Evolutionary conservation across 164 flowering plant genomes (phyloP).

Genomic region (Pachysandra terminalis): DNA sequence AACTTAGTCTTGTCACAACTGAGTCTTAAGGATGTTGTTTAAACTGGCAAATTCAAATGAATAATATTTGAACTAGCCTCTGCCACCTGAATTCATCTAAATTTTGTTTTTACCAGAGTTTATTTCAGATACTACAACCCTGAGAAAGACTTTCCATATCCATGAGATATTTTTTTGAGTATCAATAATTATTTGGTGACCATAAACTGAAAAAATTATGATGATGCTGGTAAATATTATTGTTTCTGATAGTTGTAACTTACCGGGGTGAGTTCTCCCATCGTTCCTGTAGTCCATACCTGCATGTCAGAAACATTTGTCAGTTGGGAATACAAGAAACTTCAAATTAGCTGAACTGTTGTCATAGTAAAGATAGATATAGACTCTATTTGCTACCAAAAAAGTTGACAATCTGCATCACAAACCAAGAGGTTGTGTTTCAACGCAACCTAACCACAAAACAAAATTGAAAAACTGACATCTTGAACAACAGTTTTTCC

Average conservation of each 20-base stretch:
- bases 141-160: not conserved
- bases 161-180: not conserved
- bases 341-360: not conserved
- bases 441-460: not conserved
- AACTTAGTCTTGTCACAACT: too few species aligned
- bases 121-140: too few species aligned
- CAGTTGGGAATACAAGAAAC: not conserved
- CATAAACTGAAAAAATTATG: not conserved
- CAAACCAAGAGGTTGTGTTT: not conserved
- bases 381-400: not conserved
- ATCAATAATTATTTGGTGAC: not conserved
- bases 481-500: not conserved
- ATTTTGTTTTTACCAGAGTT: too few species aligned
- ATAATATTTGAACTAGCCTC: not conserved
- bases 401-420: not conserved
- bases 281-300: conserved; percentile 98
- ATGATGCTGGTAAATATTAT: not conserved
- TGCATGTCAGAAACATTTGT: conserved; percentile 22
- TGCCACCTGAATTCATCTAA: not conserved
- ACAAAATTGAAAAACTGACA: not conserved
- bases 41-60: not conserved
- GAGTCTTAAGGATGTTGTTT: too few species aligned
- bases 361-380: not conserved
- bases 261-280: conserved; percentile 98
- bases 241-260: conserved; percentile 20